Evolutionary conservation across 1,284 basidiomycete genomes (phyloP).

Genomic region (Cystobasidium pallidum): DNA sequence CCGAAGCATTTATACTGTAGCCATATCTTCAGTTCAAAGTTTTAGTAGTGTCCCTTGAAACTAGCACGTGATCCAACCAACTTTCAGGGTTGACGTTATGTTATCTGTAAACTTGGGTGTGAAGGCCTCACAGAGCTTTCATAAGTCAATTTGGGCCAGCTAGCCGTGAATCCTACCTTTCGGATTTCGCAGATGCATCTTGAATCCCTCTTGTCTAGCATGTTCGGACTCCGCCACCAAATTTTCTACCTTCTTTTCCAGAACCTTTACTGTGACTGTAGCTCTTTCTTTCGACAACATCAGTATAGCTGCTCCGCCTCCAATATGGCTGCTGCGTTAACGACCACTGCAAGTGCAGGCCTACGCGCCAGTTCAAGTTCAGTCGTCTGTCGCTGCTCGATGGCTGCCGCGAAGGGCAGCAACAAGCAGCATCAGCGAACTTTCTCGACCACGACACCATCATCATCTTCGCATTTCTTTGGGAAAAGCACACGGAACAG

Average conservation of each 20-base stretch:
- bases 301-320: neutral
- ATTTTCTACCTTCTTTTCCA: constrained; percentile 7
- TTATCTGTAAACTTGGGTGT: neutral
- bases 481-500: neutral
- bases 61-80: neutral
- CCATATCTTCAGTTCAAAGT: too few relatives aligned
- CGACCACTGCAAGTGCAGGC: constrained; percentile 17
- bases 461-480: neutral
- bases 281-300: neutral
- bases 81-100: neutral
- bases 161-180: too few relatives aligned
- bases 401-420: neutral
- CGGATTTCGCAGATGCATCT: too few relatives aligned
- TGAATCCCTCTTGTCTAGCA: neutral
- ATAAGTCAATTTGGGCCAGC: too few relatives aligned
- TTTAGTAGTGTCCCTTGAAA: neutral
- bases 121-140: too few relatives aligned
- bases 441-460: constrained; percentile 21
- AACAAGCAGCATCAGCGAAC: constrained; percentile 25
- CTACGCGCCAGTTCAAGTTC: constrained; percentile 23
- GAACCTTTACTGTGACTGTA: neutral
- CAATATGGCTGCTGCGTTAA: constrained; percentile 5
- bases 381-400: constrained; percentile 22
- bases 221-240: neutral
- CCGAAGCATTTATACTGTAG: too few relatives aligned